Evolutionary conservation across 2,329 filamentous ascomycete species (phyloP), one percentile per base, ranked within the genome.

Genomic region (Gliomastix tumulicola): DNA sequence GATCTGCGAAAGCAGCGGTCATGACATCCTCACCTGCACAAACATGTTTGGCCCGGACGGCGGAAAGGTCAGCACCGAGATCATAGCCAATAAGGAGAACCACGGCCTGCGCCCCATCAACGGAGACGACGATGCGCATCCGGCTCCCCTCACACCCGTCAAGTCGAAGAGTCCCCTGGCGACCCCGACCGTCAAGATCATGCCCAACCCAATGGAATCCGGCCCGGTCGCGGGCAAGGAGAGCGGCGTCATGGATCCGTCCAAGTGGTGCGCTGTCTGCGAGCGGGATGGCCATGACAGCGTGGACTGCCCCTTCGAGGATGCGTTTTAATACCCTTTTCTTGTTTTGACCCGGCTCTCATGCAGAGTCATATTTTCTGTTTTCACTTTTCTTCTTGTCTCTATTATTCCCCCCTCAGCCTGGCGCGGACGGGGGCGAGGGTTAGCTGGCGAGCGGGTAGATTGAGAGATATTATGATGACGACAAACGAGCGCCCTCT

Each of bases 221-320:
- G 79, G 78, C 3, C 81, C 85, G 3, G 74, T 87, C 18, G 82
- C 85, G 5, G 86, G 86, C 36, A 90, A 88, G 64, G 78, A 82
- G 46, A 88, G 80, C 38, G 84, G 84, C 2, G 66, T 86, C 32
- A 71, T 90, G 45, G 88, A 97, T 51, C 77, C 82, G 37, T 76
- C 82, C 43, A 96, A 95, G 64, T 98, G 92, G 92, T 98, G 92
- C 61, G 92, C 92, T 13, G 70, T 97, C 31, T 98, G 92, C 57
- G 92, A 98, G 68, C 79, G 87, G 43, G 92, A 98, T 53, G 92
- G 92, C 12, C 92, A 98, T 57, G 86, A 96, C 60, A 96, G 90
- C 53, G 89, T 94, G 42, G 88, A 94, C 59, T 95, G 89, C 61
- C 88, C 89, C 11, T 84, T 94, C 60, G 89, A 95, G 63, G 88